Conservation (phyloP, 345 rosid species). For the Eucalyptus marginata region DNA sequence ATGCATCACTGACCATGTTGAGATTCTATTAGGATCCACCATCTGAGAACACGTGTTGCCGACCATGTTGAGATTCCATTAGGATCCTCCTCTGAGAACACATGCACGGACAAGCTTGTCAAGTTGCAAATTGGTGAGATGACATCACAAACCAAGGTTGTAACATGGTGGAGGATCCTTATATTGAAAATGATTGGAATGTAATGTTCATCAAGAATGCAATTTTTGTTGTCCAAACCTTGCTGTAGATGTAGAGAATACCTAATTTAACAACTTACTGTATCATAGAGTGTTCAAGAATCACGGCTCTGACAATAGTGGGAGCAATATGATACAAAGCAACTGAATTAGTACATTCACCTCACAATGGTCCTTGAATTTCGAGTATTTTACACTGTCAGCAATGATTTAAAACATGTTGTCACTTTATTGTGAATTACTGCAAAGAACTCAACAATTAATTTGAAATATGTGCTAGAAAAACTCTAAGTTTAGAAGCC, state of each 20-base stretch:
- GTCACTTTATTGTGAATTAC: slow-evolving; percentile 95
- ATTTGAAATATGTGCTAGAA: background rate
- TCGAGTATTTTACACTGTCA: slow-evolving; percentile 72
- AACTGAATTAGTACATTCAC: slow-evolving; percentile 5
- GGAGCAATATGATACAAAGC: background rate
- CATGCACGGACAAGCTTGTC: background rate
- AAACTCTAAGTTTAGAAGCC: background rate
- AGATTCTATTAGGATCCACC: no score
- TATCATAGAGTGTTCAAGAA: background rate
- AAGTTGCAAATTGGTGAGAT: background rate
- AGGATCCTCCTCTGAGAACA: no score
- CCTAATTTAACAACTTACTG: background rate
- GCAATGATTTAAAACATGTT: slow-evolving; percentile 80
- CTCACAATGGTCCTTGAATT: slow-evolving; percentile 76
- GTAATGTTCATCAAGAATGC: slow-evolving; percentile 91
- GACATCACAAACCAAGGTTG: background rate
- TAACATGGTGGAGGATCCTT: slow-evolving; percentile 8
- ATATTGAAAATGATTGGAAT: slow-evolving; percentile 81
- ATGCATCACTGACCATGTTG: no score
- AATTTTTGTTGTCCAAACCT: slow-evolving; percentile 71
- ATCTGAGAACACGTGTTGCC: no score
- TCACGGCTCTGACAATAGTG: rapidly evolving
- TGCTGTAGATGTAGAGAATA: slow-evolving; percentile 33
- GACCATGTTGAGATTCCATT: no score
- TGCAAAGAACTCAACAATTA: slow-evolving; percentile 16